Conservation (phyloP, 2,329 filamentous ascomycete genomes). For the Alternaria sp. region DNA sequence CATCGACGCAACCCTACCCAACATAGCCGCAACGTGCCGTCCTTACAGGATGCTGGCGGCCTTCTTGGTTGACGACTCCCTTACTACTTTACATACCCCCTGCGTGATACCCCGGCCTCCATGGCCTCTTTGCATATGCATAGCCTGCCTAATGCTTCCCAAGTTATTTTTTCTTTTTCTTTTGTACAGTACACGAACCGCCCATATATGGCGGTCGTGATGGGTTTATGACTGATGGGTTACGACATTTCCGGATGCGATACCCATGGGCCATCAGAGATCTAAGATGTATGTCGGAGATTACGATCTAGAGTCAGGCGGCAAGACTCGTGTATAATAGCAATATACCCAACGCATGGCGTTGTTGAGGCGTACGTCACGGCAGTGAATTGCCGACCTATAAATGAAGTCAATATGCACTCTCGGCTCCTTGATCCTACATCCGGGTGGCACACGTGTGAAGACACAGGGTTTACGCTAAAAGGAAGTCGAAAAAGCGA, state of each 20-base stretch:
- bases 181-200: slow-evolving; percentile 24
- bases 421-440: slow-evolving; percentile 6
- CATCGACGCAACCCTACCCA: slow-evolving; percentile 30
- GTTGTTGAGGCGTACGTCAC: slow-evolving; percentile 15
- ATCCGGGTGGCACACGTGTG: neutral
- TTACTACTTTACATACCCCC: slow-evolving; percentile 17
- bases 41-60: slow-evolving; percentile 42
- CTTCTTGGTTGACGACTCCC: slow-evolving; percentile 30
- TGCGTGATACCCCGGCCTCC: slow-evolving; percentile 44
- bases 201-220: slow-evolving; percentile 23
- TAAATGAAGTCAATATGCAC: slow-evolving; percentile 19
- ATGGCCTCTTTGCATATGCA: slow-evolving; percentile 28
- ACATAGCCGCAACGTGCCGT: slow-evolving; percentile 31
- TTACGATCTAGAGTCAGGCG: neutral
- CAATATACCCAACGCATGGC: neutral
- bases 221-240: slow-evolving; percentile 22
- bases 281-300: neutral
- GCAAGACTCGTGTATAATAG: slow-evolving; percentile 6
- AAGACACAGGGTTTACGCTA: neutral
- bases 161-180: slow-evolving; percentile 7
- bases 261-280: neutral
- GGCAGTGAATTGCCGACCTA: slow-evolving; percentile 13
- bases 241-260: slow-evolving; percentile 3
- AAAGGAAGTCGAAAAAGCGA: neutral
- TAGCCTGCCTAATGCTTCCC: slow-evolving; percentile 24